These are phyloP conservation scores for Podaxis sp. DNA, from an alignment of 768 basidiomycete genomes.

Conservation along the genomic window DNA sequence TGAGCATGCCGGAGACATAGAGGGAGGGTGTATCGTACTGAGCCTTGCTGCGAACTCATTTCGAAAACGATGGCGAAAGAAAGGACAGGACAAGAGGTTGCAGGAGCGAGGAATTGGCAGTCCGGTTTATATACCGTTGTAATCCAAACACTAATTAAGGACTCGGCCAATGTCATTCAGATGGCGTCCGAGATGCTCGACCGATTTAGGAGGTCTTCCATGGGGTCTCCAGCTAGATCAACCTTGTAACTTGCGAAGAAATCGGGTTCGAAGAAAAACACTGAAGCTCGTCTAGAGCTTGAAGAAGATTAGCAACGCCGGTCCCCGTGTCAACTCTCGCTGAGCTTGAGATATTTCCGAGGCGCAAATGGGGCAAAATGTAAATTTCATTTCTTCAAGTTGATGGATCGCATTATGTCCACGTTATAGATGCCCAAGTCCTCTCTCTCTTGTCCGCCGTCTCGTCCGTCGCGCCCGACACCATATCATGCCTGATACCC, in stretches of 20 bases:
- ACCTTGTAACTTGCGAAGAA: constrained; percentile 14
- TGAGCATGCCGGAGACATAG: background rate
- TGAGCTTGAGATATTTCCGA: constrained; percentile 4
- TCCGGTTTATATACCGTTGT: background rate
- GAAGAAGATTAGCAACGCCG: constrained; percentile 12
- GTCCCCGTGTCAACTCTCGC: background rate
- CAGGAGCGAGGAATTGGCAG: background rate
- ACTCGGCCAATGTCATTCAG: background rate
- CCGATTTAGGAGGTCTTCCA: constrained; percentile 12
- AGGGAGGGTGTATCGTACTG: background rate
- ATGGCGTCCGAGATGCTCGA: background rate
- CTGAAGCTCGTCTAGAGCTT: constrained; percentile 7
- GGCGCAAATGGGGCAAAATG: background rate
- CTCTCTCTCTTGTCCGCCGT: background rate
- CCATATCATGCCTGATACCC: background rate
- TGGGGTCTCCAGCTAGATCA: background rate
- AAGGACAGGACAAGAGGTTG: background rate
- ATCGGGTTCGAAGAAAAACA: constrained; percentile 8
- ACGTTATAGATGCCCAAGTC: background rate
- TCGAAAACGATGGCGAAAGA: background rate
- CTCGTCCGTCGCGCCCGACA: background rate
- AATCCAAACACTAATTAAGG: background rate
- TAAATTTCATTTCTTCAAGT: background rate
- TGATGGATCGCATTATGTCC: background rate
- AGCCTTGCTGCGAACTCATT: constrained; percentile 7